Evolutionary conservation across 345 rosid genomes (phyloP).

Genomic region (Salix arbutifolia): DNA sequence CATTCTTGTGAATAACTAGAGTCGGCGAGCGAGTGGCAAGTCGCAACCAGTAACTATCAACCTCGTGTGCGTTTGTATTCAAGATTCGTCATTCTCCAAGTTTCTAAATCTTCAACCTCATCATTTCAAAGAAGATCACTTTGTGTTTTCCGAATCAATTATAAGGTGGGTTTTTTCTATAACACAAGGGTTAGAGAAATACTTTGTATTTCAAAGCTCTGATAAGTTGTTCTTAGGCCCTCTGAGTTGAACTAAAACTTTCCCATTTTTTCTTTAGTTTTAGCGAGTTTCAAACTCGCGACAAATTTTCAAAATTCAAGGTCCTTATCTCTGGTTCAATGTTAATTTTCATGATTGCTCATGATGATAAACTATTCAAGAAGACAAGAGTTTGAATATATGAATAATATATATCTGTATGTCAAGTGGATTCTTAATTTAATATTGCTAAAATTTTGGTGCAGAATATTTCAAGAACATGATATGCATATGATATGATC

Average conservation of each 20-base stretch:
- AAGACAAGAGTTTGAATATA: neutral
- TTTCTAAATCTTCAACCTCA: neutral
- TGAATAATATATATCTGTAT: neutral
- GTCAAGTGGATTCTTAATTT: neutral
- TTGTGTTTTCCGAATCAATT: neutral
- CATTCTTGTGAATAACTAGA: neutral
- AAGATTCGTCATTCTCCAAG: neutral
- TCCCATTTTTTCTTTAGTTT: neutral
- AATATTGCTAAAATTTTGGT: neutral
- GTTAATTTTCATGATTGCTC: neutral
- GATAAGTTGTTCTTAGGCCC: neutral
- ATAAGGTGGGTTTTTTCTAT: neutral
- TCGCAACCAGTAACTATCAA: neutral
- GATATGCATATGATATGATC: neutral
- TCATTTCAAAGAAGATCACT: neutral
- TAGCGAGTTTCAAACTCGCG: neutral
- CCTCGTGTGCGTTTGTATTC: neutral
- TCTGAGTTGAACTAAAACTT: neutral
- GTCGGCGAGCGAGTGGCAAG: neutral
- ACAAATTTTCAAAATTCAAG: neutral
- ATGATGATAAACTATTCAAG: neutral
- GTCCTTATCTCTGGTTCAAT: neutral
- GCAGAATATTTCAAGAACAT: constrained; percentile 7
- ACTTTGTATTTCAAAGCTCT: neutral
- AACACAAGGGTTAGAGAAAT: neutral